Conservation (phyloP, 441 rosid species). For the Erodium texanum region DNA sequence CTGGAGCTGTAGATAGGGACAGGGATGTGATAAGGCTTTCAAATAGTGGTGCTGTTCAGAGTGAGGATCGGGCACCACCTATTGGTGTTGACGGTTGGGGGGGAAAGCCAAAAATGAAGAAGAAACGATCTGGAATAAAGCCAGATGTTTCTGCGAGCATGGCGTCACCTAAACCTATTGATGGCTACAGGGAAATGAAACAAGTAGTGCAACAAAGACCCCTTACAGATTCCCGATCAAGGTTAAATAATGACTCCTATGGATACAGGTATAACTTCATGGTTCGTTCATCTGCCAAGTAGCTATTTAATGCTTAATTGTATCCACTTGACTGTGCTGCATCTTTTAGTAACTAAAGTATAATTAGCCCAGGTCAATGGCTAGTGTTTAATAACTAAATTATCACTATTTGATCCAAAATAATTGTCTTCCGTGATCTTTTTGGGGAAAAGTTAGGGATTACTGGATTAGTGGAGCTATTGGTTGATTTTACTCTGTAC, state of each 20-base stretch:
- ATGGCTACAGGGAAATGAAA: conserved; percentile 69
- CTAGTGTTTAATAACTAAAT: too few species aligned
- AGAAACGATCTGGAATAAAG: conserved; percentile 89
- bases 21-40: conserved; percentile 57
- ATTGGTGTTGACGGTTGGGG: conserved; percentile 81
- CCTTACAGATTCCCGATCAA: conserved; percentile 53
- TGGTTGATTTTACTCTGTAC: background rate
- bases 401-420: too few species aligned
- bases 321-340: too few species aligned
- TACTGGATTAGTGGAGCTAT: too few species aligned
- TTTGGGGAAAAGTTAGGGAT: too few species aligned
- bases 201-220: conserved; percentile 66
- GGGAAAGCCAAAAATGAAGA: conserved; percentile 91
- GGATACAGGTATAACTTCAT: conserved; percentile 56
- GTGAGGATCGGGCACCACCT: conserved; percentile 65
- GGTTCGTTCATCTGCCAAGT: conserved; percentile 8
- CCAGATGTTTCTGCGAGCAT: conserved; percentile 57
- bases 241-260: conserved; percentile 66
- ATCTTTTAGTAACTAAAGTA: too few species aligned
- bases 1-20: conserved; percentile 65
- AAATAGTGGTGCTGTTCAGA: conserved; percentile 45
- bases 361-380: too few species aligned
- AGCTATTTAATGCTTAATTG: too few species aligned
- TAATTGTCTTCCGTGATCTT: too few species aligned
- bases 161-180: conserved; percentile 45